phyloP scores from a whole-genome alignment of 1,284 basidiomycete genomes.

The Cryptococcus deneoformans region DNA sequence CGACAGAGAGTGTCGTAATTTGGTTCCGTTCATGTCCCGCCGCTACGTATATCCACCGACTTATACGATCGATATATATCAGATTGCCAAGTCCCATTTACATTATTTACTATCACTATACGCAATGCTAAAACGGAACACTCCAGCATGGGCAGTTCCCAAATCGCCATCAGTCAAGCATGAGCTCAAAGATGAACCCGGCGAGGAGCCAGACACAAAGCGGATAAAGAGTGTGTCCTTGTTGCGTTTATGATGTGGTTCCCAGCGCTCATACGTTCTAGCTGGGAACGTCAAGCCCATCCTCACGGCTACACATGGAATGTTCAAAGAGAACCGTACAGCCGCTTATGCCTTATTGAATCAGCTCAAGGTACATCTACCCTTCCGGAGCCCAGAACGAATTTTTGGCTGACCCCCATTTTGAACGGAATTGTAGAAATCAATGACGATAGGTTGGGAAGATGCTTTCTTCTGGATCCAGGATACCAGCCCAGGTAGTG shows the following conservation, averaged over 20 bases:
- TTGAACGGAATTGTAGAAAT: constrained; percentile 12
- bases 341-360: constrained; percentile 30
- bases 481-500: constrained; percentile 28
- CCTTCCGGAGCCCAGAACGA: too few relatives aligned
- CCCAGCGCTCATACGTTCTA: too few relatives aligned
- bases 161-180: constrained; percentile 7
- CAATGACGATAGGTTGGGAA: constrained; percentile 26
- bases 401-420: neutral
- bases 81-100: neutral
- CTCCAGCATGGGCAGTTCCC: constrained; percentile 13
- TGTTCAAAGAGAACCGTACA: constrained; percentile 30
- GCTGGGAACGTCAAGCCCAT: neutral
- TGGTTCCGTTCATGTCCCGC: too few relatives aligned
- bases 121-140: constrained; percentile 9
- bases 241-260: neutral
- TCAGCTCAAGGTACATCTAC: constrained; percentile 28
- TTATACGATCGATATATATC: neutral
- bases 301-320: constrained; percentile 14
- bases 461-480: constrained; percentile 38
- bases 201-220: constrained; percentile 7
- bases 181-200: constrained; percentile 4
- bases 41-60: neutral
- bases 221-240: constrained; percentile 9
- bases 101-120: neutral
- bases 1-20: too few relatives aligned